These are phyloP conservation scores for Blastocladiella emersonii DNA, from an alignment of 371 early-diverging fungal species.

Conservation along the genomic window DNA sequence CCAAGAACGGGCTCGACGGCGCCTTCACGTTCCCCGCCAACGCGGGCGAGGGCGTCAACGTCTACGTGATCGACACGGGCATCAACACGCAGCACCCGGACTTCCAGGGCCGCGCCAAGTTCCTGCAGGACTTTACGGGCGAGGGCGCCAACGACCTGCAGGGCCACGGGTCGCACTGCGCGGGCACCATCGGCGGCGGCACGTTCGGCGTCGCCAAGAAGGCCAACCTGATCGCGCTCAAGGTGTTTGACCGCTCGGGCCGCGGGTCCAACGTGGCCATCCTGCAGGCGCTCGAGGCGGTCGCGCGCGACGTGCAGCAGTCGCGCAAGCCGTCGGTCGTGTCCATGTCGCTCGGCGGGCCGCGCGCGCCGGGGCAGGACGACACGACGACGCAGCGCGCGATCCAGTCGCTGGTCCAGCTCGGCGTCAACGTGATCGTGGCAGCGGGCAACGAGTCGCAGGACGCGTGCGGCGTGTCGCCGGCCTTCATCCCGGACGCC, in stretches of 20 bases:
- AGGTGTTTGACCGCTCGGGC: slow-evolving; percentile 27
- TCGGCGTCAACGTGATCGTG: slow-evolving; percentile 41
- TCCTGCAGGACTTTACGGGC: neutral
- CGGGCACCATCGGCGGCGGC: slow-evolving; percentile 33
- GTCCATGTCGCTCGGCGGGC: slow-evolving; percentile 47
- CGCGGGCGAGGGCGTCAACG: slow-evolving; percentile 13
- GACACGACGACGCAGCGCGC: slow-evolving; percentile 18
- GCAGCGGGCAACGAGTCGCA: slow-evolving; percentile 46
- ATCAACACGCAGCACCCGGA: slow-evolving; percentile 19
- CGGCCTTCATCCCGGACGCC: slow-evolving; percentile 44
- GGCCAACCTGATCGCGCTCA: slow-evolving; percentile 46
- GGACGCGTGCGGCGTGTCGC: slow-evolving; percentile 54
- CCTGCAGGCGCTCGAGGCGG: slow-evolving; percentile 13
- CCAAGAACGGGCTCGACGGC: neutral
- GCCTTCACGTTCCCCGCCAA: neutral
- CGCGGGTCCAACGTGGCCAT: slow-evolving; percentile 13
- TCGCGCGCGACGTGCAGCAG: neutral
- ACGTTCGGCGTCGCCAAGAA: slow-evolving; percentile 57
- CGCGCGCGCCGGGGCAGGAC: neutral
- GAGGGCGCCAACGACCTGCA: slow-evolving; percentile 28
- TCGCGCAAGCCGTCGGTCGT: slow-evolving; percentile 13
- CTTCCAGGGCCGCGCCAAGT: neutral
- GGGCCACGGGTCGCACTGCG: slow-evolving; percentile 5
- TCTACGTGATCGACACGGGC: slow-evolving; percentile 36
- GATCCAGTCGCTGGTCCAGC: slow-evolving; percentile 19